A percentile compares a stretch with the other conserved stretches of the same genome.
phyloP scores from a whole-genome alignment of 768 basidiomycete species.

The Serpula lacrymans region DNA sequence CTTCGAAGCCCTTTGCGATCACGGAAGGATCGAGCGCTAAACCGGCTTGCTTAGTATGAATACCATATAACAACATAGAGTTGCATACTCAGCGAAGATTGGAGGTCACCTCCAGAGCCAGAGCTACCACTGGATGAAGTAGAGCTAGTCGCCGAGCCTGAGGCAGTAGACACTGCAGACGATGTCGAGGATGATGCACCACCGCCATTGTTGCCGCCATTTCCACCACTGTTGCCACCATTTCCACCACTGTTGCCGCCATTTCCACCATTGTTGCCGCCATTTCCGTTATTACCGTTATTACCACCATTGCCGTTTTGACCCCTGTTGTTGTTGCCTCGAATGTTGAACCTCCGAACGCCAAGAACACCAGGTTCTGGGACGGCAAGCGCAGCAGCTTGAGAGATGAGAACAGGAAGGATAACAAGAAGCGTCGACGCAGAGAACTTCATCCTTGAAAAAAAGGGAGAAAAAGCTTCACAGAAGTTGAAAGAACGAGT shows the following conservation, averaged over 20 bases:
- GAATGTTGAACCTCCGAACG: conserved; percentile 16
- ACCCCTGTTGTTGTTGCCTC: conserved; percentile 14
- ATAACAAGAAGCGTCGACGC: conserved; percentile 36
- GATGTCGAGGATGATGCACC: conserved; percentile 10
- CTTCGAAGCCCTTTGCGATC: conserved; percentile 47
- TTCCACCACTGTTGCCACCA: conserved; percentile 9
- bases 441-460: conserved; percentile 49
- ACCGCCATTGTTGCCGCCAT: conserved; percentile 13
- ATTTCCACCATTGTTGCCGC: conserved; percentile 17
- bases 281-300: conserved; percentile 6
- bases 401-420: conserved; percentile 34
- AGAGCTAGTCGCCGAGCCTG: conserved; percentile 10
- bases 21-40: conserved; percentile 50
- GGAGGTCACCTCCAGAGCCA: conserved; percentile 34
- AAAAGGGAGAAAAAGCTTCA: conserved; percentile 33
- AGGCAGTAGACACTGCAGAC: conserved; percentile 13
- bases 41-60: conserved; percentile 13
- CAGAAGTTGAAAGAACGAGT: conserved; percentile 45
- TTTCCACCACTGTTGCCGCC: conserved; percentile 12
- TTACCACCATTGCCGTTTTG: conserved; percentile 5
- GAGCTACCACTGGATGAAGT: conserved; percentile 7
- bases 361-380: conserved; percentile 15
- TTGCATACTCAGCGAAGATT: conserved; percentile 32
- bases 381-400: conserved; percentile 27
- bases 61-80: conserved; percentile 7